A percentile compares a stretch with the other conserved stretches of the same genome.
Conservation (phyloP, 2,329 filamentous ascomycete species). For the Venturia asperata region DNA sequence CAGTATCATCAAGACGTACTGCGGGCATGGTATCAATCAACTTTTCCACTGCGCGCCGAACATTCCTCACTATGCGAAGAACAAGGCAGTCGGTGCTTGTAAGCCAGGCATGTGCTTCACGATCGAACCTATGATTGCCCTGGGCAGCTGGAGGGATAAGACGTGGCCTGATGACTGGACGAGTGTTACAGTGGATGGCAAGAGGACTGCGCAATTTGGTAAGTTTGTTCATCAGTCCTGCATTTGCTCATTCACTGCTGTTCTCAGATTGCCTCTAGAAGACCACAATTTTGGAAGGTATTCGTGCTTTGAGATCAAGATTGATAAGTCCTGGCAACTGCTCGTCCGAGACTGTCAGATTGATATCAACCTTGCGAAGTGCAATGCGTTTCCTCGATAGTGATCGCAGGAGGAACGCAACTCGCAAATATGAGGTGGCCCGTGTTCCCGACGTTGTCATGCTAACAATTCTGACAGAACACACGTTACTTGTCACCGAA, state of each 20-base stretch:
- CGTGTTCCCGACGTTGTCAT: neutral
- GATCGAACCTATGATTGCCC: constrained; percentile 95
- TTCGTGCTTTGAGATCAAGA: neutral
- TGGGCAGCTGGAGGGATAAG: constrained; percentile 84
- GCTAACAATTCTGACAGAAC: constrained; percentile 46
- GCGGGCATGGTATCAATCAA: constrained; percentile 89
- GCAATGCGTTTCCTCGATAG: no score
- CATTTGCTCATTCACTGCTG: neutral
- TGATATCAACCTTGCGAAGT: no score
- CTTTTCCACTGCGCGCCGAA: constrained; percentile 92
- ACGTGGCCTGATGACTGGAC: constrained; percentile 99
- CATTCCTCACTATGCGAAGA: constrained; percentile 95
- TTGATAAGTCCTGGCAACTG: neutral
- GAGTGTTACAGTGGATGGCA: constrained; percentile 84
- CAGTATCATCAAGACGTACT: constrained; percentile 92
- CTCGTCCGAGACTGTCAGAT: no score
- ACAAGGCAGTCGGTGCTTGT: constrained; percentile 89
- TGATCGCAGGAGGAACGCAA: no score
- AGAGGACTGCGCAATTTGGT: constrained; percentile 88
- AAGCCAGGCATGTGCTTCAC: constrained; percentile 98
- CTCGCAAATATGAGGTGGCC: no score
- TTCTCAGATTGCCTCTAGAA: neutral
- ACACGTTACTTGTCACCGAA: constrained; percentile 76
- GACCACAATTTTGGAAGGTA: neutral
- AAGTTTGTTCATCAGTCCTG: constrained; percentile 31